Evolutionary conservation across 23 red algal genomes (phyloP), one percentile per base, ranked within the genome.

Genomic region (Gracilaria domingensis): DNA sequence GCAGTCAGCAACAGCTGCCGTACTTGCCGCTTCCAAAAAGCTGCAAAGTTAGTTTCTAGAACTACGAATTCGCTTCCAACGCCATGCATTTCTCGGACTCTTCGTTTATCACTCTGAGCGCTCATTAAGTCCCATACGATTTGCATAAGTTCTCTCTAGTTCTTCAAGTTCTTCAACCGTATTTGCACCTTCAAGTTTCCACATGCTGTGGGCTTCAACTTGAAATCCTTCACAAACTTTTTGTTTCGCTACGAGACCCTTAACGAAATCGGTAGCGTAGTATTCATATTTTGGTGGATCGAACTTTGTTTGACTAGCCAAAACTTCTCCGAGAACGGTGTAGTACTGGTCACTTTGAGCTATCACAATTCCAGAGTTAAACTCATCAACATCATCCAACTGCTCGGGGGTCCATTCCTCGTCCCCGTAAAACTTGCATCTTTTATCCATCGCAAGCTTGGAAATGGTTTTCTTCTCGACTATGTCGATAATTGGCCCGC

Each of bases 281-380:
- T 95, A 98, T 65, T 98, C 97, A 76, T 81, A 98, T 38, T 86
- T 82, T 11, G 82, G 84, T 20, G 87, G 86, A 64, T 87, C 83
- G 49, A 69, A 66, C 44, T 82, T 67, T 32, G 93, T 95, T 81
- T 85, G 85, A 60, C 47, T 86, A 14, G 85, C 95, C 21, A 59
- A 24, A 29, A 92, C 55, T 8, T 54, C 80, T 11, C 80, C 84
- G 29, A 98, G 85, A 13, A 82, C 93, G 7, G 66, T 48, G 36
- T 84, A 96, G 29, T 94, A 94, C 5, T 73, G 39, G 26, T 71
- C 49, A 21, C 83, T 89, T 39, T 77, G 26, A 50, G 97, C 97
- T 21, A 98, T 76, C 21, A 98, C 93, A 66, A 98, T 96, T n/a
- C 97, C 97, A 1, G 97, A 98, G 65, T 98, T 98, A 67, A 96